Evolutionary conservation across 2,329 filamentous ascomycete genomes (phyloP), one percentile per base, ranked within the genome.

Genomic region (Penicillium nordicum): DNA sequence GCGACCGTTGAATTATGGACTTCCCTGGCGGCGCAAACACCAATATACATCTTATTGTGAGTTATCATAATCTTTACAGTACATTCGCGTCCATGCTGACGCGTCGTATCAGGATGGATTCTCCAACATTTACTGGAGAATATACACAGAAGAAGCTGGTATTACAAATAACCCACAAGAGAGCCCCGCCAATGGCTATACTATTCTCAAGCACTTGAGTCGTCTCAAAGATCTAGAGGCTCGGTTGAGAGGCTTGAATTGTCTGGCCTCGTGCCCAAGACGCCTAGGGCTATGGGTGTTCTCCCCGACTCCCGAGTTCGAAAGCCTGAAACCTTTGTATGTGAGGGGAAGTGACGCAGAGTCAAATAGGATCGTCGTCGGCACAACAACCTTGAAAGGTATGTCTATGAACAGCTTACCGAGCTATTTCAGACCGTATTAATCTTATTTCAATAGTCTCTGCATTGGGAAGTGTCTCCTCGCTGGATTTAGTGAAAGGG

Each of bases 1-100:
- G 64, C 62, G 61, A 58, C 63, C 56, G 47, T 57, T 65, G 60
- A 71, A 74, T 55, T 60, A 77, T 77, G 74, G 75, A 77, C 63
- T 77, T 77, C 67, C 75, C 75, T 57, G 72, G 71, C 60, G 69
- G 67, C 57, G 72, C 72, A 56, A 71, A 70, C 61, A 77, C 75
- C 43, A 77, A 77, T 60, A 66, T 76, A 61, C 71, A 69, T 65
- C 65, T 71, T 53, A 72, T 76, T 66, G 75, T 77, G 69, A 63
- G 75, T 70, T 70, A 42, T 54, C 18, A 36, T 44, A 46, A 41
- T 10, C n/a, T 49, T 32, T 41, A 27, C 25, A 7, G 21, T 36
- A 27, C 27, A n/a, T 23, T 40, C 32, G 18, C 25, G 32, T 21
- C 25, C 27, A 53, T 36, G 57, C 66, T 73, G 64, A 73, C 53